Base-by-base conservation (phyloP, 805 yeast species). In the Metschnikowia bowlesiae region DNA sequence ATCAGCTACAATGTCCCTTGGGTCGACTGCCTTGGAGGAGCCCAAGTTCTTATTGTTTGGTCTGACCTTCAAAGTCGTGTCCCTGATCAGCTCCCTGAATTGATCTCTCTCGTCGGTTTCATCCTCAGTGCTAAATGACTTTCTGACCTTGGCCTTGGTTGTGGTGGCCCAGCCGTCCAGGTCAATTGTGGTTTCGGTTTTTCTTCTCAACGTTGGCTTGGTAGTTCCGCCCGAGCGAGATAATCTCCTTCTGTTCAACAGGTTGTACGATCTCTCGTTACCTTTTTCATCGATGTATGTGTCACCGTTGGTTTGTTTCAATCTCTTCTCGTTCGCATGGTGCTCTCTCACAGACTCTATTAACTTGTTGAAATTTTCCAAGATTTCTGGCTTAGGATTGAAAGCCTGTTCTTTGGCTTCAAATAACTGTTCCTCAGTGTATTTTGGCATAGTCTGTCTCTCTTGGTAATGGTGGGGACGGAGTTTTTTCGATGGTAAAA, bases 131-230 rank as follows among this genome's bases (percentile, higher is more conserved):
- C 81, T 82, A 51, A 79, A 75, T 11, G 78, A 70, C 51, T 73
- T 73, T 59, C 71, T 76, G 43, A 73, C 69, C 58, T 74, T 72
- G 42, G 73, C 70, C 58, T 74, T 72, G 46, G 75, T 70, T 55
- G 79, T 69, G 22, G 92, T 84, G 51, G 86, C 86, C 92, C 94
- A 87, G 42, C 95, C 95, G 54, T 87, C 92, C 51, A 83, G 86
- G 63, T 87, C 95, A 34, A 84, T 79, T 52, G 72, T 76, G 51
- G 74, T 71, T 49, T 74, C 73, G 50, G 77, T 72, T 68, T 79
- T 78, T 63, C 79, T 83, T 63, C 84, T 78, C 62, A 84, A 75
- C 59, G 75, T 76, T 48, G 86, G 86, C 58, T 64, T 67, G 32
- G 58, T 39, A 44, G 58, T 55, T 41, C 50, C 48, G 5, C 62